phyloP scores from a whole-genome alignment of 2,329 filamentous ascomycete genomes.

The Apiospora saccharicola region DNA sequence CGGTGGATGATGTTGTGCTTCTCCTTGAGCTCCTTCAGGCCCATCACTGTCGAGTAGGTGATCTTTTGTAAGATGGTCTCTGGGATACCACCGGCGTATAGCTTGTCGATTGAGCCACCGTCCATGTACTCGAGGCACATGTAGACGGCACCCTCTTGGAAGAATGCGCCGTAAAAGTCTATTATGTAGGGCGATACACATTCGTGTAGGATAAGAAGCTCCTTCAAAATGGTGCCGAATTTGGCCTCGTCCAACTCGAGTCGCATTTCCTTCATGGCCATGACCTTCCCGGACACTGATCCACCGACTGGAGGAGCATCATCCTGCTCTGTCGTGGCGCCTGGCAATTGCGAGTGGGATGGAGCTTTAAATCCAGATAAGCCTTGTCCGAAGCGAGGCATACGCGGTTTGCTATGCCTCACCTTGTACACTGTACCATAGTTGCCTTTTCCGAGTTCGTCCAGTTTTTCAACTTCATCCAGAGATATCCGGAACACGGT shows the following conservation, averaged over 20 bases:
- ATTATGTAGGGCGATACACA: constrained; percentile 97
- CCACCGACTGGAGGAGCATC: constrained; percentile 44
- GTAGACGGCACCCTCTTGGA: constrained; percentile 98
- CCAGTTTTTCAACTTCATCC: constrained; percentile 88
- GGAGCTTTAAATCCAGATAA: constrained; percentile 57
- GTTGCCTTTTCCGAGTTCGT: constrained; percentile 96
- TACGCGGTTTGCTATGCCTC: constrained; percentile 74
- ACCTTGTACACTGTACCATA: constrained; percentile 99
- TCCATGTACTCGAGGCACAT: constrained; percentile 99
- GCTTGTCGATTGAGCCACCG: constrained; percentile 94
- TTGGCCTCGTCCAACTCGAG: constrained; percentile 96
- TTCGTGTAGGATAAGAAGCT: constrained; percentile 93
- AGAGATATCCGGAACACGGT: constrained; percentile 92
- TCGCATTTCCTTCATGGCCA: constrained; percentile 99
- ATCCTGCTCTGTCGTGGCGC: constrained; percentile 39
- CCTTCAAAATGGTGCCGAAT: constrained; percentile 96
- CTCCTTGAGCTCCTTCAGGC: constrained; percentile 91
- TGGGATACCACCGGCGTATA: constrained; percentile 90
- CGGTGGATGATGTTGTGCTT: constrained; percentile 99
- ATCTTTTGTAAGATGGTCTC: constrained; percentile 91
- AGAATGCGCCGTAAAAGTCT: constrained; percentile 98
- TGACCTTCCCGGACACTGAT: constrained; percentile 75
- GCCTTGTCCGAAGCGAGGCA: constrained; percentile 66
- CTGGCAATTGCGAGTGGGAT: constrained; percentile 36
- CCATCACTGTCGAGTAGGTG: constrained; percentile 87